Conservation (phyloP, 208 protist species). For the Herpetomonas tarakana region DNA sequence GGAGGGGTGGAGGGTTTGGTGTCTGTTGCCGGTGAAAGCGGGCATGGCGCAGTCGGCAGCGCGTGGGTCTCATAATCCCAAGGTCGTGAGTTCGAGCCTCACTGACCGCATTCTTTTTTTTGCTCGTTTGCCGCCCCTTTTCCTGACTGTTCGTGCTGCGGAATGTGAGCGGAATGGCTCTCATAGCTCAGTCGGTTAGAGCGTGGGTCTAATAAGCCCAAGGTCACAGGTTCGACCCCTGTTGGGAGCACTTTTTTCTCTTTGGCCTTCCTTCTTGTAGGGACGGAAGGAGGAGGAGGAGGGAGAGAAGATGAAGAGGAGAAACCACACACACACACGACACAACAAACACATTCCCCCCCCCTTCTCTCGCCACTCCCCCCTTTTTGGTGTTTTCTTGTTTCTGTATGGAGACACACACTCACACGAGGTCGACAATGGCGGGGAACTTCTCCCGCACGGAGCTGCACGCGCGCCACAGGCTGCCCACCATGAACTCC, state of each 20-base stretch:
- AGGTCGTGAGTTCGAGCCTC: constrained; percentile 94
- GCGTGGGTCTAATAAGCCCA: constrained; percentile 71
- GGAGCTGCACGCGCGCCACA: constrained; percentile 70
- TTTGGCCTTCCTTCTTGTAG: too few species aligned
- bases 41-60: constrained; percentile 94
- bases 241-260: constrained; percentile 54
- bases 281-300: too few species aligned
- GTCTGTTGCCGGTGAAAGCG: constrained; percentile 17
- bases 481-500: constrained; percentile 67
- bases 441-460: constrained; percentile 48
- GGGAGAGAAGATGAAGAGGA: too few species aligned
- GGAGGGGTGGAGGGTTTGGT: neutral
- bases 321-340: too few species aligned
- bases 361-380: too few species aligned
- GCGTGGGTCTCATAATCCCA: constrained; percentile 95
- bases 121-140: too few species aligned
- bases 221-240: constrained; percentile 70
- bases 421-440: constrained; percentile 52
- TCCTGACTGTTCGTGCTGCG: too few species aligned
- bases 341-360: too few species aligned
- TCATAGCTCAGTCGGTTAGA: constrained; percentile 75
- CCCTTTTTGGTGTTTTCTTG: too few species aligned
- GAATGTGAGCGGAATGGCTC: too few species aligned
- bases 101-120: constrained; percentile 44
- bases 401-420: neutral